phyloP scores from a whole-genome alignment of 345 rosid species.

The Euphorbia peplus region DNA sequence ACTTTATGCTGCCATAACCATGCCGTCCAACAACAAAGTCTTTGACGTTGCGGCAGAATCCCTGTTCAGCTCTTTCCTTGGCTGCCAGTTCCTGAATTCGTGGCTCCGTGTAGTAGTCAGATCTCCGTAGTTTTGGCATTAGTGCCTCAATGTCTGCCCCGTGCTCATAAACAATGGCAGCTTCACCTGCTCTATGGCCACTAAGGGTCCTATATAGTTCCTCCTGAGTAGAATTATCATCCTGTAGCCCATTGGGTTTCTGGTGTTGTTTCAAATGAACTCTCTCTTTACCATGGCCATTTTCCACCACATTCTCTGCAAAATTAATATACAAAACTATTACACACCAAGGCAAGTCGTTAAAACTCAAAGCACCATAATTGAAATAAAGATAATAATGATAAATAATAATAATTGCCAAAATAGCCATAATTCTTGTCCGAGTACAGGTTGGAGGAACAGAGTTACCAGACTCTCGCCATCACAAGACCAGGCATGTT shows the following conservation, averaged over 20 bases:
- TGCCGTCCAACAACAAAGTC: constrained; percentile 87
- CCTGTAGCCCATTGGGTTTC: constrained; percentile 51
- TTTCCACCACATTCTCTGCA: constrained; percentile 46
- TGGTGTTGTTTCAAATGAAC: constrained; percentile 37
- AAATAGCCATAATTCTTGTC: not conserved
- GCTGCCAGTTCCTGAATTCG: constrained; percentile 90
- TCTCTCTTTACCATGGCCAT: constrained; percentile 36
- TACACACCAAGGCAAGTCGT: not conserved
- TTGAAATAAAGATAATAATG: not conserved
- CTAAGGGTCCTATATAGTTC: constrained; percentile 52
- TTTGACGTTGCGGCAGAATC: constrained; percentile 63
- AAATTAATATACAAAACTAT: not conserved
- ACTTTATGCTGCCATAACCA: constrained; percentile 83
- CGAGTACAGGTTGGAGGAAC: not conserved
- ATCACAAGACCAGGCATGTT: not conserved
- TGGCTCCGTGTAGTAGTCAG: constrained; percentile 91
- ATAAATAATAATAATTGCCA: no score
- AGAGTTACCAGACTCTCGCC: not conserved
- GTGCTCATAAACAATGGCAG: constrained; percentile 74
- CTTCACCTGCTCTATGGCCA: constrained; percentile 76
- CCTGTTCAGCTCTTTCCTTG: constrained; percentile 77
- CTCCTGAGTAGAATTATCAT: constrained; percentile 42
- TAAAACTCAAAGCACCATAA: not conserved
- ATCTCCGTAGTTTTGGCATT: constrained; percentile 79
- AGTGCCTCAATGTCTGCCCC: constrained; percentile 84